Conservation (phyloP, 345 rosid species). For the Anacardium occidentale region DNA sequence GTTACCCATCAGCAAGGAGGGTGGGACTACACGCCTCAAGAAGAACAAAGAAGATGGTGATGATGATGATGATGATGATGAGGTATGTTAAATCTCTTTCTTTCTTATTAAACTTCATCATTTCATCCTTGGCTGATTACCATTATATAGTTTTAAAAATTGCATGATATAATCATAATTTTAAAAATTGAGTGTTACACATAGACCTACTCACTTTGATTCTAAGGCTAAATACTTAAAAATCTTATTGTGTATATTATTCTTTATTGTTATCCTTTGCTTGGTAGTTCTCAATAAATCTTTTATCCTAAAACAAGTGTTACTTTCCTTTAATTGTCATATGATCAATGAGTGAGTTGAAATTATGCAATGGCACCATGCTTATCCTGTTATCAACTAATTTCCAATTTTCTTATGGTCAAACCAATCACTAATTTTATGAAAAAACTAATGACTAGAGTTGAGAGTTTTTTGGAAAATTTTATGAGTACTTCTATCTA, state of each 20-base stretch:
- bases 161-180: background rate
- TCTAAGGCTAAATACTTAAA: background rate
- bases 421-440: background rate
- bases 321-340: background rate
- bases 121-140: background rate
- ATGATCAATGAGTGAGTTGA: background rate
- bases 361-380: background rate
- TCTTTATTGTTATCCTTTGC: background rate
- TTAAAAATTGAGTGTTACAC: too few relatives aligned
- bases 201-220: background rate
- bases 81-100: slow-evolving; percentile 33
- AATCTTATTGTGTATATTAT: background rate
- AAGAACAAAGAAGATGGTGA: slow-evolving; percentile 71
- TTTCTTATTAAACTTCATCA: background rate
- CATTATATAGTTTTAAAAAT: background rate
- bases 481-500: background rate
- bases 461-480: background rate
- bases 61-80: slow-evolving; percentile 48
- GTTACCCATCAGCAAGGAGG: slow-evolving; percentile 89
- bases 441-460: background rate
- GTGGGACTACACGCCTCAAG: slow-evolving; percentile 84
- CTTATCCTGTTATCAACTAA: background rate
- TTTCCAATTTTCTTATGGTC: background rate
- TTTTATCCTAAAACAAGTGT: background rate
- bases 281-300: background rate